Percentiles rank a stretch among this genome's conserved stretches.
These are phyloP conservation scores for Musa balbisiana DNA, from an alignment of 202 grass and related monocot species.

Conservation along the genomic window DNA sequence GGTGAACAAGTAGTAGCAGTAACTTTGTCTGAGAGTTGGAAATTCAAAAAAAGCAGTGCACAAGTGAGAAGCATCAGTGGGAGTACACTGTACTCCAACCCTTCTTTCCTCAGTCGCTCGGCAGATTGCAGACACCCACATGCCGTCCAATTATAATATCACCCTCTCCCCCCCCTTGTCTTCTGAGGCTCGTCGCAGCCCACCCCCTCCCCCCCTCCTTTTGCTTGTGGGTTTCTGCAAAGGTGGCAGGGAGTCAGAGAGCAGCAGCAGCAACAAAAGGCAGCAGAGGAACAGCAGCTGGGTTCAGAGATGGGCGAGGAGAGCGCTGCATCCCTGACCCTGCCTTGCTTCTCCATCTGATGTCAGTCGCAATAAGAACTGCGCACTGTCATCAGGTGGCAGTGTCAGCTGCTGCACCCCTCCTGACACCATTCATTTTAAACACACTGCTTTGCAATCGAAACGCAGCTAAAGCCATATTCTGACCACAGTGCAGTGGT, in stretches of 20 bases:
- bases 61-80: conserved; percentile 20
- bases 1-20: not conserved
- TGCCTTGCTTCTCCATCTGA: not conserved
- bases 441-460: conserved; percentile 4
- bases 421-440: conserved; percentile 21
- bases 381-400: conserved; percentile 23
- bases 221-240: conserved; percentile 31
- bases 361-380: conserved; percentile 25
- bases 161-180: not conserved
- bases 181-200: not conserved
- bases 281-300: conserved; percentile 16
- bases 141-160: not conserved
- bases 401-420: conserved; percentile 4
- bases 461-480: not conserved
- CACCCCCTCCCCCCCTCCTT: not conserved
- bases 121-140: not conserved
- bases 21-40: not conserved
- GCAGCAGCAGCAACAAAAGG: conserved; percentile 14
- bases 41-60: conserved; percentile 4
- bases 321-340: not conserved
- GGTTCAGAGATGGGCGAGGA: not conserved
- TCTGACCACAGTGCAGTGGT: not conserved
- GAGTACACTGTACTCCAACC: conserved; percentile 25
- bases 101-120: not conserved
- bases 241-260: conserved; percentile 18